Conservation (phyloP, 2,329 filamentous ascomycete species). For the Fusarium napiforme region DNA sequence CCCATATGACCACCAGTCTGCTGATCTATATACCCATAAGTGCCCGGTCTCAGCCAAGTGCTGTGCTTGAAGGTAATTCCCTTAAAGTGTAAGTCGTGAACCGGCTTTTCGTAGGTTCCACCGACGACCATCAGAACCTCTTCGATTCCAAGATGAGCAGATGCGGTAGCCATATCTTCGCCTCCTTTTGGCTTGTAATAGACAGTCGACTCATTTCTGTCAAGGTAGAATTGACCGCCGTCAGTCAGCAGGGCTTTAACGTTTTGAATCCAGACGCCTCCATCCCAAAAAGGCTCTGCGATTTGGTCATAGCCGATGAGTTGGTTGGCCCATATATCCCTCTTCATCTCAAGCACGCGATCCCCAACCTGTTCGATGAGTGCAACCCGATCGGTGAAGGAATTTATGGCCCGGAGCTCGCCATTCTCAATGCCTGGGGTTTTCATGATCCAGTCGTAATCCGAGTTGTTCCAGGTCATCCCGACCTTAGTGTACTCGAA, state of each 20-base stretch:
- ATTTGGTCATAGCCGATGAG: conserved; percentile 9
- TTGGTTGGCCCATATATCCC: neutral
- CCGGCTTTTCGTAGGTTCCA: neutral
- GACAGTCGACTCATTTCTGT: neutral
- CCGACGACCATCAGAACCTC: neutral
- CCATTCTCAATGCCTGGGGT: neutral
- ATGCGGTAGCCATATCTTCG: neutral
- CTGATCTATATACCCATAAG: neutral
- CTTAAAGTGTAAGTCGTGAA: neutral
- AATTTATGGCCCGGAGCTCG: conserved; percentile 1
- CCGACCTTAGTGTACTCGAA: neutral
- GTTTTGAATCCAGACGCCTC: conserved; percentile 3
- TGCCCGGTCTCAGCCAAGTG: neutral
- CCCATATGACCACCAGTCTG: conserved; percentile 4
- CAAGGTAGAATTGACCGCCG: neutral
- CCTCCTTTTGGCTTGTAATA: neutral
- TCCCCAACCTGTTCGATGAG: neutral
- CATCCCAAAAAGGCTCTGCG: conserved; percentile 5
- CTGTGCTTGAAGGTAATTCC: conserved; percentile 7
- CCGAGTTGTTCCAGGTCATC: conserved; percentile 3
- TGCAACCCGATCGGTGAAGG: neutral
- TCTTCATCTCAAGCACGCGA: neutral
- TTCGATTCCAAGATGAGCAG: neutral
- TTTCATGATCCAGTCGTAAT: neutral
- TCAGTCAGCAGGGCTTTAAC: neutral